Conservation (phyloP, 1,139 yeast species). For the Yamadazyma pseudoaaseri region DNA sequence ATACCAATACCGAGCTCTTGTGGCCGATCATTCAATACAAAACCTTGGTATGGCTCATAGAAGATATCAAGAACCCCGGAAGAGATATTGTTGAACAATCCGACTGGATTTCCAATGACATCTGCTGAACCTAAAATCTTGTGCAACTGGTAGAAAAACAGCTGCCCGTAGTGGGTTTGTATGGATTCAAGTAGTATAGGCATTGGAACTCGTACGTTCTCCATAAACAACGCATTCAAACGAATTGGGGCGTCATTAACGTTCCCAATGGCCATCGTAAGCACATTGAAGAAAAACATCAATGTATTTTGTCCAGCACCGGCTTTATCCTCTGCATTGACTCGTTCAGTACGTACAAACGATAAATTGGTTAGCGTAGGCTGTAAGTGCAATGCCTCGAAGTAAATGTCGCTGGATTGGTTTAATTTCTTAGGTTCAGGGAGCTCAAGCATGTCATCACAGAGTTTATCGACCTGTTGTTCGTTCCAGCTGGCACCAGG, state of each 20-base stretch:
- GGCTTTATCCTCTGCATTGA: slow-evolving; percentile 57
- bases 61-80: slow-evolving; percentile 96
- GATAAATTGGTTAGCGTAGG: slow-evolving; percentile 88
- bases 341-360: slow-evolving; percentile 85
- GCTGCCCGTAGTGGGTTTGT: slow-evolving; percentile 86
- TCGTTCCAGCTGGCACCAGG: slow-evolving; percentile 73
- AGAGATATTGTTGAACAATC: slow-evolving; percentile 85
- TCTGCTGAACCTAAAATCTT: slow-evolving; percentile 96
- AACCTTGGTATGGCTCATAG: slow-evolving; percentile 97
- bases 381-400: slow-evolving; percentile 89
- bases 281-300: slow-evolving; percentile 74
- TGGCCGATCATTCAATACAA: slow-evolving; percentile 89
- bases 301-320: slow-evolving; percentile 59
- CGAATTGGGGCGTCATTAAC: slow-evolving; percentile 96
- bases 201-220: slow-evolving; percentile 83
- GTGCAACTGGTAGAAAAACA: slow-evolving; percentile 87
- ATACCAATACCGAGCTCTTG: slow-evolving; percentile 93
- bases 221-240: slow-evolving; percentile 82
- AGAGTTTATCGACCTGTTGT: slow-evolving; percentile 48
- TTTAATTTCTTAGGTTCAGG: slow-evolving; percentile 71
- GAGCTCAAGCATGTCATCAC: slow-evolving; percentile 60
- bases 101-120: slow-evolving; percentile 95
- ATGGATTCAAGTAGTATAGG: slow-evolving; percentile 72
- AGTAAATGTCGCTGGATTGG: slow-evolving; percentile 73
- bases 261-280: slow-evolving; percentile 97